A percentile compares a stretch with the other conserved stretches of the same genome.
phyloP scores from a whole-genome alignment of 768 basidiomycete species.

The Lyophyllum semitale region DNA sequence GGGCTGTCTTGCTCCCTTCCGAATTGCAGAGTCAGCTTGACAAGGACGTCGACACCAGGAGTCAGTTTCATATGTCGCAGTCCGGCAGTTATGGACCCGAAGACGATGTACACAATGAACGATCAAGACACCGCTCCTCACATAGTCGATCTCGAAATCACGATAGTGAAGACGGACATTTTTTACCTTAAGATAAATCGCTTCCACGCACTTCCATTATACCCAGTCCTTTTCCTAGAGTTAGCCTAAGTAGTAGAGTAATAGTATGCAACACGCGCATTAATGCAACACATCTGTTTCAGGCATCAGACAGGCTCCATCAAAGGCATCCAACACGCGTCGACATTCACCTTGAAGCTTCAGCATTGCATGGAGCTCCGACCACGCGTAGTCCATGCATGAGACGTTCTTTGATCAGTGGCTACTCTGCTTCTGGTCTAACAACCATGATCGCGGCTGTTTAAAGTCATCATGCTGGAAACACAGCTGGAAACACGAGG shows the following conservation, averaged over 20 bases:
- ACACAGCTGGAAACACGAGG: slow-evolving; percentile 17
- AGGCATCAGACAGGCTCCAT: neutral
- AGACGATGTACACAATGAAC: neutral
- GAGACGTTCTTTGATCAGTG: slow-evolving; percentile 3
- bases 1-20: slow-evolving; percentile 79
- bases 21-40: slow-evolving; percentile 48
- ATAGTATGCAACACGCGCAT: neutral
- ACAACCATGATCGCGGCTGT: slow-evolving; percentile 7
- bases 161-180: neutral
- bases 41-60: slow-evolving; percentile 10
- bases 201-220: neutral
- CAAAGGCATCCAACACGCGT: neutral
- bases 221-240: neutral
- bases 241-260: neutral
- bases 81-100: neutral
- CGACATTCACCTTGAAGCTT: neutral
- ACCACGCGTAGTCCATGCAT: slow-evolving; percentile 1
- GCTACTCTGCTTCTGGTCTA: slow-evolving; percentile 5
- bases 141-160: neutral
- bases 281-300: no score
- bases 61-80: neutral
- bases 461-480: slow-evolving; percentile 5
- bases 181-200: neutral
- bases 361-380: neutral
- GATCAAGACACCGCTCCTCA: slow-evolving; percentile 4